phyloP scores from a whole-genome alignment of 345 rosid genomes.

The Excoecaria agallocha region DNA sequence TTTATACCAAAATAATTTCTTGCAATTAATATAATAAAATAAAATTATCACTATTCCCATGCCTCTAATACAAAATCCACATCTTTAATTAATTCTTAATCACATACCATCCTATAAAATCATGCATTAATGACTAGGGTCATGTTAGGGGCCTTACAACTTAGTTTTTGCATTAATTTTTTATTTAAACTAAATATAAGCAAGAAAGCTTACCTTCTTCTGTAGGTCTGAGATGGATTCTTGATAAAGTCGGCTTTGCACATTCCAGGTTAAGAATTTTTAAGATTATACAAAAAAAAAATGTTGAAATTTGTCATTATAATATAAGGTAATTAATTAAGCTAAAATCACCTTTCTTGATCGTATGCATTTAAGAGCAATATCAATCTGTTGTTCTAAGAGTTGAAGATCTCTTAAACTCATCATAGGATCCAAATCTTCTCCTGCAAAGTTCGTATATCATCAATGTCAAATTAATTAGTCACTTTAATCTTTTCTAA shows the following conservation, averaged over 20 bases:
- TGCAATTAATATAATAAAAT: too few relatives aligned
- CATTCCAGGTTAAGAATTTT: neutral
- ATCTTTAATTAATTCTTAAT: too few relatives aligned
- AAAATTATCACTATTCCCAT: too few relatives aligned
- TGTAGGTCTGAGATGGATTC: slow-evolving; percentile 62
- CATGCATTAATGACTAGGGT: too few relatives aligned
- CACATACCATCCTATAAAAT: too few relatives aligned
- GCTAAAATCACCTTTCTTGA: slow-evolving; percentile 49
- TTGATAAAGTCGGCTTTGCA: slow-evolving; percentile 66
- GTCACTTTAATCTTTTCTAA: too few relatives aligned
- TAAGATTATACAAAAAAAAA: too few relatives aligned
- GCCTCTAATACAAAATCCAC: too few relatives aligned
- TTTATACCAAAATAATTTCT: too few relatives aligned
- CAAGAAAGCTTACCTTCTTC: slow-evolving; percentile 48
- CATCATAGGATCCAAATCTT: slow-evolving; percentile 60
- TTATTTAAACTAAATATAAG: neutral
- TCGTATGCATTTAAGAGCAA: slow-evolving; percentile 71
- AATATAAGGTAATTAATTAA: too few relatives aligned
- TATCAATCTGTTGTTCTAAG: slow-evolving; percentile 79
- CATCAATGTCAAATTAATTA: neutral
- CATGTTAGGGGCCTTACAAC: too few relatives aligned
- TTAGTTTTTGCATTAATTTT: too few relatives aligned
- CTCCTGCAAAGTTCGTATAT: slow-evolving; percentile 61
- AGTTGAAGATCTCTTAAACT: slow-evolving; percentile 65
- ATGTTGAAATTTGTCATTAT: neutral